These are phyloP conservation scores for Umbelopsis ramanniana DNA, from an alignment of 192 early-diverging fungal genomes.

Conservation along the genomic window DNA sequence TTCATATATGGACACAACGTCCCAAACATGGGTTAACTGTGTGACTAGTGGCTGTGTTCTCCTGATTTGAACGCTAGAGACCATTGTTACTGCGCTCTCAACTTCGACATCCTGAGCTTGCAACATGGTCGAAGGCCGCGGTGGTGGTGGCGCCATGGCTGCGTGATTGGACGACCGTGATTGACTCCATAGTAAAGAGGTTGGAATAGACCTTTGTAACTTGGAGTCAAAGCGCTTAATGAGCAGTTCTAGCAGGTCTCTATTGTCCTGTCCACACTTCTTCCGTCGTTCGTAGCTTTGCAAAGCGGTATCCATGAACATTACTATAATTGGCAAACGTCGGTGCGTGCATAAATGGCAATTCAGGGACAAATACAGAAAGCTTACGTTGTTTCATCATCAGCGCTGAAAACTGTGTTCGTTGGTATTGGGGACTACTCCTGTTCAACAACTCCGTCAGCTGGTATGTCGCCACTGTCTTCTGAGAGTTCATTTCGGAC, in stretches of 20 bases:
- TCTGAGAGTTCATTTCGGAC: not conserved
- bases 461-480: not conserved
- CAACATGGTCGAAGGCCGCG: not conserved
- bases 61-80: not conserved
- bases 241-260: not conserved
- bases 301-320: slow-evolving; percentile 2
- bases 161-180: not conserved
- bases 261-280: not conserved
- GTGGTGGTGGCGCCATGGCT: not conserved
- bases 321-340: slow-evolving; percentile 9
- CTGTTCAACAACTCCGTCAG: not conserved
- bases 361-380: slow-evolving; percentile 14
- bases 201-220: not conserved
- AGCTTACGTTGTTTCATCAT: slow-evolving; percentile 7
- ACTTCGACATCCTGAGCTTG: too few relatives aligned
- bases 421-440: not conserved
- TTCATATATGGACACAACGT: slow-evolving; percentile 11
- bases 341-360: slow-evolving; percentile 14
- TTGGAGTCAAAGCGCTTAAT: not conserved
- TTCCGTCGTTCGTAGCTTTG: not conserved
- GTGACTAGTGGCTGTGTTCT: not conserved
- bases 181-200: not conserved
- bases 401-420: not conserved
- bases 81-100: not conserved
- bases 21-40: slow-evolving; percentile 3